Base-by-base conservation (phyloP, 2,329 filamentous ascomycete genomes). In the Trichoderma lentiforme region DNA sequence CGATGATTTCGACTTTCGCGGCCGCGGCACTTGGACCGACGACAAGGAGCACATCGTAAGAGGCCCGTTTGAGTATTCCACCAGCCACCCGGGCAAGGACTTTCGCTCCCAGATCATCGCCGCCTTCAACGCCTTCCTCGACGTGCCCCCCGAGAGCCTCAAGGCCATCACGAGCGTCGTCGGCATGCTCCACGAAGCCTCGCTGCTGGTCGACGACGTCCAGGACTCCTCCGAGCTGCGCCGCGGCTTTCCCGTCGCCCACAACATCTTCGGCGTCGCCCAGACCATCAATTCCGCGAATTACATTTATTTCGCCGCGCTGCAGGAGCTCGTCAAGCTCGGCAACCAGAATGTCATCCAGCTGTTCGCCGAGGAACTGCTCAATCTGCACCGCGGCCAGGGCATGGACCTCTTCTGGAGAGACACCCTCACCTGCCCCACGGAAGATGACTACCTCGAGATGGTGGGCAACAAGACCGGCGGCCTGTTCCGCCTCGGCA, bases 401-500 rank as follows among this genome's bases (percentile, higher is more conserved):
- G 93, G 94, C 75, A 95, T 97, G 92, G 94, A 97, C 77, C 87
- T 97, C 47, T 96, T 93, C 84, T 97, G 94, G 94, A 88, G 93
- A 71, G 93, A 96, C 82, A 93, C 91, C 30, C 84, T 96, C 73
- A 95, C 91, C 24, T 95, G 93, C 81, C 93, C 93, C 15, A 92
- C 89, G 64, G 93, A 96, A 82, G 92, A 94, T 75, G 93, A 97
- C 82, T 97, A 97, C 82, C 87, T 97, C n/a, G 92, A 97, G 80
- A 97, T 97, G 94, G 93, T 97, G 12, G 89, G 89, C 76, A 95
- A 97, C 83, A 97, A 97, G 84, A 97, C 94, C 0, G 94, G 93
- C 67, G 94, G 94, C 0, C 86, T 97, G 1, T 97, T 97, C 84
- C 88, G 93, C 53, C 84, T 97, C 11, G 93, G 92, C 53, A 91